Evolutionary conservation across 768 basidiomycete genomes (phyloP), one percentile per base, ranked within the genome.

Genomic region (Fistulinella prunicolor): DNA sequence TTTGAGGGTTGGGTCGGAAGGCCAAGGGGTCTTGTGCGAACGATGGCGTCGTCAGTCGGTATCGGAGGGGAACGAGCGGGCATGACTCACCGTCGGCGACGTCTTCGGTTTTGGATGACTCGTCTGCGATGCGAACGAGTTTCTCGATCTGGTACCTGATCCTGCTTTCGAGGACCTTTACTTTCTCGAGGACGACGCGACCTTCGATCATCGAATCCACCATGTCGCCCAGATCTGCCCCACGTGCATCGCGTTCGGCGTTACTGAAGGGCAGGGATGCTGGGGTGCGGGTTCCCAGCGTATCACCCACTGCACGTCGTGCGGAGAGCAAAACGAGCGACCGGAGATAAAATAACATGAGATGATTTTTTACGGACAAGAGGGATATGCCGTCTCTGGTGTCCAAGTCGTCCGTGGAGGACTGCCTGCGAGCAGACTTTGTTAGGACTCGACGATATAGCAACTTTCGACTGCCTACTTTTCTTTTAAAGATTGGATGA

Each of bases 71-170:
- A 35, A 17, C 13, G 22, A 30, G 16, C 16, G 7, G 13, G 37
- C 6, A 28, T 3, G 44, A 56, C 75, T 49, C 58, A 89, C 90
- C 92, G 51, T 90, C 82, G 6, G 73, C 67, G 13, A 73, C 67
- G 28, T 71, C 63, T n/a, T n/a, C n/a, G n/a, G n/a, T n/a, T 40
- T 67, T 58, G 0, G 70, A 67, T 16, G 75, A 70, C 56, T 88
- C 84, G 47, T 85, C 81, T 1, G 91, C 86, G 6, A 89, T 68
- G 50, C 81, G 78, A 22, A 94, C 80, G 16, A 99, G 80, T 64
- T 98, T 97, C 56, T 97, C 93, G 58, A 99, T 91, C 65, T 98
- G 96, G 66, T 99, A 97, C 40, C 79, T 82, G 78, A 99, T 87
- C 61, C 89, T 84, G 44, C 76, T 75, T 67, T 98, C 94, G 20